Evolutionary conservation across 495 filamentous ascomycete genomes (phyloP).

Genomic region (Penicillium psychrofluorescens): DNA sequence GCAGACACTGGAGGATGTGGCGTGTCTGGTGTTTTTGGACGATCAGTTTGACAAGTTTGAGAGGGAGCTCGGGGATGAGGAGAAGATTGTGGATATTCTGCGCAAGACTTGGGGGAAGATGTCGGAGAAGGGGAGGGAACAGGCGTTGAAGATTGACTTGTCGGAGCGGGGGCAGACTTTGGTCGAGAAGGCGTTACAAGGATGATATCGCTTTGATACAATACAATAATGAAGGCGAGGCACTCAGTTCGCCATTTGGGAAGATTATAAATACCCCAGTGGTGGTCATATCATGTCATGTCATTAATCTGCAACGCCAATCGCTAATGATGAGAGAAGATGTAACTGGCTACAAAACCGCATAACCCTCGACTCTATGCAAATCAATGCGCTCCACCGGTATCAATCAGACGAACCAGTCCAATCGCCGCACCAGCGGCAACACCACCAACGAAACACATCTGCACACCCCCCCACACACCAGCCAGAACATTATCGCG

Average conservation of each 20-base stretch:
- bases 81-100: constrained; percentile 66
- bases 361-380: no score
- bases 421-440: constrained; percentile 60
- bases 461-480: constrained; percentile 49
- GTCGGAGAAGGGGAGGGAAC: constrained; percentile 53
- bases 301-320: background rate
- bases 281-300: background rate
- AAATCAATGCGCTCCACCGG: constrained; percentile 8
- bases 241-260: no score
- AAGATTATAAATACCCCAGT: no score
- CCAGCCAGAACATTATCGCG: constrained; percentile 33
- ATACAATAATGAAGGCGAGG: no score
- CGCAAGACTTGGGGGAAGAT: constrained; percentile 84
- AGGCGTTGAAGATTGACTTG: constrained; percentile 61
- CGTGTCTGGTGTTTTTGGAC: constrained; percentile 79
- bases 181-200: constrained; percentile 55
- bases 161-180: constrained; percentile 49
- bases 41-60: constrained; percentile 77
- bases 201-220: no score
- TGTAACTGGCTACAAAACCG: no score
- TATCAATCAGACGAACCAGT: constrained; percentile 44
- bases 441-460: constrained; percentile 58
- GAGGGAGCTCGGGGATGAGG: constrained; percentile 54
- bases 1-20: constrained; percentile 74
- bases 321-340: no score